Evolutionary conservation across 2,329 filamentous ascomycete species (phyloP), one percentile per base, ranked within the genome.

Genomic region (Anisogramma anomala): DNA sequence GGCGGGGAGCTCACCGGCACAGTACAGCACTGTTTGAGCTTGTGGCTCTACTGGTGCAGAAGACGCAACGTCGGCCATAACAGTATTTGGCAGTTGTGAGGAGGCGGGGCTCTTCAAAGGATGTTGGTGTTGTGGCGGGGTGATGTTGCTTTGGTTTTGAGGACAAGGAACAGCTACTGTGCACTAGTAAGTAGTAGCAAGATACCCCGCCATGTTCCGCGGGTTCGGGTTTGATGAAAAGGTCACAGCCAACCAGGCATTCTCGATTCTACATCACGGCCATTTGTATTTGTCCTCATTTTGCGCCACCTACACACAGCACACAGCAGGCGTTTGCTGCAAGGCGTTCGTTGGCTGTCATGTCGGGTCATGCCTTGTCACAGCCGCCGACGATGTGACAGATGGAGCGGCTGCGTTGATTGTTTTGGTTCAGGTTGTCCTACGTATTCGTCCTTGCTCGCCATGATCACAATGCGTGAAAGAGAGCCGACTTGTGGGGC

Each of bases 21-120:
- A 77, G 59, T 77, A 77, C 37, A 63, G 55, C 39, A 77, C 67
- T 53, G 66, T 61, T 49, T 72, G 65, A 51, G 65, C 58, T 53
- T 73, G 71, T 32, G 65, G 65, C 58, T 71, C 70, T 41, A 58
- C 50, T 36, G 57, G 51, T 39, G 50, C 60, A 39, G 71, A 69
- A 47, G 61, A 48, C 42, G 73, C 69, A 41, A 61, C 59, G 51
- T 77, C 73, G 53, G 72, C 70, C 73, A 77, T 77, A 49, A 49
- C 52, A 55, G 17, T 11, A 2, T 26, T n/a, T 27, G 14, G 8
- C 22, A 32, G n/a, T 5, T 14, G 13, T 8, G 20, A 4, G 32
- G 14, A 33, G 31, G 15, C 10, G 9, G 20, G 25, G 10, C 7
- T n/a, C 14, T 39, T 34, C 18, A 35, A 28, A 14, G 6, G 18